These are phyloP conservation scores for Vinca minor DNA, from an alignment of 257 asterid genomes.

Conservation along the genomic window DNA sequence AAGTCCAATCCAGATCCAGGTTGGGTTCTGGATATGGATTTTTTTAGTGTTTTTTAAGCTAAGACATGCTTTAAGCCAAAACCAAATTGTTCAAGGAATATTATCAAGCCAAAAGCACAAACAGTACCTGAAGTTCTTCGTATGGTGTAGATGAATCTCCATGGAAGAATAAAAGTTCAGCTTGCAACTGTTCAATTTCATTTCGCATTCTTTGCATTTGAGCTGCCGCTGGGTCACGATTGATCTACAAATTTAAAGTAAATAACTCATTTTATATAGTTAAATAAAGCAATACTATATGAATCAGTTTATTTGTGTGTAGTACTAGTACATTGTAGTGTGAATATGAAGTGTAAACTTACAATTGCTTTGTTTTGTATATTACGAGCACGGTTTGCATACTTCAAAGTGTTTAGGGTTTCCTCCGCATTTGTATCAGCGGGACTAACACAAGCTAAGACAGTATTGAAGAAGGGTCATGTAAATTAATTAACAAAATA, in stretches of 20 bases:
- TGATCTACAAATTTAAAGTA: conserved; percentile 40
- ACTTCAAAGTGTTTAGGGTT: conserved; percentile 80
- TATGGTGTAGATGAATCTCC: conserved; percentile 62
- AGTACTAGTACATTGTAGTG: too few species aligned
- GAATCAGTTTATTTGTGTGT: too few species aligned
- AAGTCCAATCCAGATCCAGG: background rate
- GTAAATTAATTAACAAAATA: background rate
- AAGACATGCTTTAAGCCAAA: background rate
- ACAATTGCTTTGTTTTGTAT: conserved; percentile 94
- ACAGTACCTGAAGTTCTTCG: conserved; percentile 74
- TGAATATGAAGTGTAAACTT: conserved; percentile 21
- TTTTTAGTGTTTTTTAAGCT: background rate
- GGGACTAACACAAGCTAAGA: conserved; percentile 83
- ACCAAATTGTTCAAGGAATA: background rate
- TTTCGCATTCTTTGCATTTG: conserved; percentile 82
- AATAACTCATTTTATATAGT: background rate
- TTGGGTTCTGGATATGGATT: background rate
- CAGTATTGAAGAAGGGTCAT: background rate
- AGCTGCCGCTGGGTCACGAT: conserved; percentile 77
- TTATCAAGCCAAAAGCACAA: background rate
- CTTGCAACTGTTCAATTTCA: conserved; percentile 83
- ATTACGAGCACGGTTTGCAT: conserved; percentile 91
- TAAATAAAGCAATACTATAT: background rate
- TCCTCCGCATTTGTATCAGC: conserved; percentile 97
- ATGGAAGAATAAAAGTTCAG: conserved; percentile 76